Conservation (phyloP, 148 eudicot species). For the Dianthus caryophyllus region DNA sequence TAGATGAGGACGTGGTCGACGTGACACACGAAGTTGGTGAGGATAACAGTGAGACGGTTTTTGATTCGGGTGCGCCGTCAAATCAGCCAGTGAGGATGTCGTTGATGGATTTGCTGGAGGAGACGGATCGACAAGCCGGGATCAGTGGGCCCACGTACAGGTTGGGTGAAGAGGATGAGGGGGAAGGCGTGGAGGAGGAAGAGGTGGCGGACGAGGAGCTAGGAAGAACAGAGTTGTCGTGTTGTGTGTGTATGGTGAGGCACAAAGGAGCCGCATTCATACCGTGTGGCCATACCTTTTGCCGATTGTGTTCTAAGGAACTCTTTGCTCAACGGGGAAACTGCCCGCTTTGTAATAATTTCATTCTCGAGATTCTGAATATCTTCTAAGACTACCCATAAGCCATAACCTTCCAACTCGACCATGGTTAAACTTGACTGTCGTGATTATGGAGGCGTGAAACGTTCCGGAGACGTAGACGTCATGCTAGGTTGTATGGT, state of each 20-base stretch:
- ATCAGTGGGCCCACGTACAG: constrained; percentile 47
- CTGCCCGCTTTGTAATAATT: constrained; percentile 79
- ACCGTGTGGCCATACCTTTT: constrained; percentile 89
- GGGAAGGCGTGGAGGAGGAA: constrained; percentile 42
- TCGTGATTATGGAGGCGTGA: no score
- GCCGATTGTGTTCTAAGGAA: constrained; percentile 79
- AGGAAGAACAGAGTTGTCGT: constrained; percentile 37
- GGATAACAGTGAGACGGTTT: constrained; percentile 22
- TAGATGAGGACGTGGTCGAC: constrained; percentile 21
- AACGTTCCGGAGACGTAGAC: not conserved
- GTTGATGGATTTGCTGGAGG: constrained; percentile 80
- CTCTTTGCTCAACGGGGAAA: constrained; percentile 66
- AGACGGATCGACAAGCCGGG: constrained; percentile 61
- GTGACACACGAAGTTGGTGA: constrained; percentile 11
- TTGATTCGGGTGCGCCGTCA: not conserved
- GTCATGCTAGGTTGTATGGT: not conserved
- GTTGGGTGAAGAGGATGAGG: constrained; percentile 35
- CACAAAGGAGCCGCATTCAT: constrained; percentile 70
- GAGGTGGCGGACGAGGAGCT: constrained; percentile 22
- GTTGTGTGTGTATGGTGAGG: constrained; percentile 82
- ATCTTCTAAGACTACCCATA: constrained; percentile 61
- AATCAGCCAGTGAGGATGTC: constrained; percentile 55
- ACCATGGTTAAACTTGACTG: constrained; percentile 6
- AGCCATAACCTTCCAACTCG: constrained; percentile 1
- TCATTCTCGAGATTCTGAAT: constrained; percentile 73